Conservation (phyloP, 2,329 filamentous ascomycete species). For the Sporothrix euskadiensis region DNA sequence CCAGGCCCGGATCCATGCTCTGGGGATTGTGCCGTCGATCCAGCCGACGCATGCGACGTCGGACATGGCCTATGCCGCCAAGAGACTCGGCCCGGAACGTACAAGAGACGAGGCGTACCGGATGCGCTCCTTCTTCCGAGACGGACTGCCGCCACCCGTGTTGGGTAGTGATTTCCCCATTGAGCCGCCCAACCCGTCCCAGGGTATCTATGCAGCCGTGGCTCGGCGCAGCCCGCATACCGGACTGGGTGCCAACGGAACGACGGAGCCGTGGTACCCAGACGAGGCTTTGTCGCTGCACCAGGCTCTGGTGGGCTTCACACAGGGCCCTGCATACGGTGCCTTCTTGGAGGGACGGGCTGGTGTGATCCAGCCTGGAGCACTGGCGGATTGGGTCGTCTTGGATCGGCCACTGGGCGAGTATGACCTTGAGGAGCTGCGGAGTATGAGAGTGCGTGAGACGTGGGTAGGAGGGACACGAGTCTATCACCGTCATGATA, state of each 20-base stretch:
- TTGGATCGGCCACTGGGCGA: constrained; percentile 58
- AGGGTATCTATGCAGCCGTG: constrained; percentile 69
- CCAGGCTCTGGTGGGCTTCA: constrained; percentile 64
- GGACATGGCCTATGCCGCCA: constrained; percentile 67
- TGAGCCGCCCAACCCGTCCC: constrained; percentile 66
- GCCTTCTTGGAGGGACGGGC: constrained; percentile 60
- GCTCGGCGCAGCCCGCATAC: constrained; percentile 61
- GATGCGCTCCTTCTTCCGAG: constrained; percentile 61
- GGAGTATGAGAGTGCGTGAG: constrained; percentile 58
- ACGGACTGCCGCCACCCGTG: constrained; percentile 38
- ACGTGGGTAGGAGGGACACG: constrained; percentile 66
- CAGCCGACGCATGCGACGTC: constrained; percentile 73
- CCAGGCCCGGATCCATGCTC: constrained; percentile 57
- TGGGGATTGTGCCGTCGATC: constrained; percentile 67
- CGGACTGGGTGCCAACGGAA: constrained; percentile 50
- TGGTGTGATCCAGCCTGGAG: constrained; percentile 60
- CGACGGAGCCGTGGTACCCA: constrained; percentile 58
- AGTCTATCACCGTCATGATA: constrained; percentile 46
- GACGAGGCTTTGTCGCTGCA: constrained; percentile 60
- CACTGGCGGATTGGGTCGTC: constrained; percentile 71
- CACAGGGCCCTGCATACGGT: constrained; percentile 58
- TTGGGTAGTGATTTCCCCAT: constrained; percentile 73
- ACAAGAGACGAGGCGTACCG: constrained; percentile 61
- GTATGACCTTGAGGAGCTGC: constrained; percentile 52
- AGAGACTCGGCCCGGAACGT: constrained; percentile 58